Percentiles rank a stretch among this genome's conserved stretches.
Evolutionary conservation across 1,284 basidiomycete genomes (phyloP).

Genomic region (Ustilago tritici): DNA sequence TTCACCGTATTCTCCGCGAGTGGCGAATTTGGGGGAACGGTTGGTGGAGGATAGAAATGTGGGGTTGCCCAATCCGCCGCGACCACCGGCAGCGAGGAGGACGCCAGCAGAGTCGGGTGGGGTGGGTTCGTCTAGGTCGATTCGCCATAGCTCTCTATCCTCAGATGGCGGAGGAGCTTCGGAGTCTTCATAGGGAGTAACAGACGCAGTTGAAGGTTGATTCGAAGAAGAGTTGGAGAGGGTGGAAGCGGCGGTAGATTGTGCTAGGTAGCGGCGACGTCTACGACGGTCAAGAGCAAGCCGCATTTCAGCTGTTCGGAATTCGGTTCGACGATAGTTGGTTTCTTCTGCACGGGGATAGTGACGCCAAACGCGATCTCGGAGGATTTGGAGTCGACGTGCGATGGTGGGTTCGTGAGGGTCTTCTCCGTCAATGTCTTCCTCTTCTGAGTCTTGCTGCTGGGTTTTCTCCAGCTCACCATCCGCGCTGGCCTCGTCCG

Average conservation of each 20-base stretch:
- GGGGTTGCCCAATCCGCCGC: conserved; percentile 89
- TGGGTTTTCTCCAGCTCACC: conserved; percentile 9
- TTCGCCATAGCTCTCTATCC: conserved; percentile 33
- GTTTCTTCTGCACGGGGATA: conserved; percentile 65
- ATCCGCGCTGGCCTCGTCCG: conserved; percentile 1
- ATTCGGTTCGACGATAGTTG: conserved; percentile 61
- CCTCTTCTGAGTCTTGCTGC: conserved; percentile 16
- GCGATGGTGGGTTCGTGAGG: conserved; percentile 41
- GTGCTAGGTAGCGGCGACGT: conserved; percentile 25
- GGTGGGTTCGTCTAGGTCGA: conserved; percentile 61
- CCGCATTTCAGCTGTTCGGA: conserved; percentile 59
- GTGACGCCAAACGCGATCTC: conserved; percentile 67
- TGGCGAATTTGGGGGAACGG: conserved; percentile 71
- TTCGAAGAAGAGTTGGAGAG: conserved; percentile 17
- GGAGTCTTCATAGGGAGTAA: conserved; percentile 39
- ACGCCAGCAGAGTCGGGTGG: conserved; percentile 56
- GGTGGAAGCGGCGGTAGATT: conserved; percentile 18
- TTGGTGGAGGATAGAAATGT: conserved; percentile 77
- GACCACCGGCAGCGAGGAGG: conserved; percentile 76
- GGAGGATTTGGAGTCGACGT: conserved; percentile 43
- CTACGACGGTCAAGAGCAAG: conserved; percentile 55
- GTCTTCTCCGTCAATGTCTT: conserved; percentile 43
- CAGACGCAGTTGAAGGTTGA: conserved; percentile 44
- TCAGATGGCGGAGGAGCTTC: conserved; percentile 1
- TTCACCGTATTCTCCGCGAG: conserved; percentile 81